Evolutionary conservation across 257 asterid genomes (phyloP), one percentile per base, ranked within the genome.

Genomic region (Plantago major): DNA sequence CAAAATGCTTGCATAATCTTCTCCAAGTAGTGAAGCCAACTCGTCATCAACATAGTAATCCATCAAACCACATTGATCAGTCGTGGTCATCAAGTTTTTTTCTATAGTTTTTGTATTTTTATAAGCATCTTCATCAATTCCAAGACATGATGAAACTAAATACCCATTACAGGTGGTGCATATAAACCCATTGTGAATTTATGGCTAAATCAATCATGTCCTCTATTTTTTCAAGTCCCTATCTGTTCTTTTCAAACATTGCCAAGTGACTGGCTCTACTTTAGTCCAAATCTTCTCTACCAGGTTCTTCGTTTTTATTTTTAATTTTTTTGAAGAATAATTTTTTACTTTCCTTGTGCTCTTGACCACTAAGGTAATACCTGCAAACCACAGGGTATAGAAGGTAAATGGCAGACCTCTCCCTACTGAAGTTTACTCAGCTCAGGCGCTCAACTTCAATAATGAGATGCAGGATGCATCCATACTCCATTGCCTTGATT

Each of bases 1-100:
- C 16, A 47, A 16, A 14, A n/a, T 28, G 62, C 17, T 56, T 3
- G 50, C 65, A 17, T 51, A 67, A 13, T 62, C 69, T 17, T 59
- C 58, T 47, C 62, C 76, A 45, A 72, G 76, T 46, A 72, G 17
- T 9, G 69, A 57, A 11, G 69, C 76, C 16, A 72, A 19, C 30
- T 72, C 76, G 33, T 72, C 76, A 47, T 72, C 73, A 10, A 72
- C 26, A 22, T 22, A 46, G 22, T 58, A 72, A 45, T 66, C 76
- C 72, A 72, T 66, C 9, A 72, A 42, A 13, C 62, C 72, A 11
- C 69, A 54, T 59, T 63, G 56, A 63, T 69, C 38, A 51, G 11
- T 22, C 26, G 26, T 22, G 33, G 22, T 18, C 56, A 50, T 17
- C 33, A 10, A 16, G 12, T 22, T 19, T 38, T n/a, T 52, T 19